phyloP scores from a whole-genome alignment of 2,329 filamentous ascomycete genomes.

The Pyrenophora seminiperda region DNA sequence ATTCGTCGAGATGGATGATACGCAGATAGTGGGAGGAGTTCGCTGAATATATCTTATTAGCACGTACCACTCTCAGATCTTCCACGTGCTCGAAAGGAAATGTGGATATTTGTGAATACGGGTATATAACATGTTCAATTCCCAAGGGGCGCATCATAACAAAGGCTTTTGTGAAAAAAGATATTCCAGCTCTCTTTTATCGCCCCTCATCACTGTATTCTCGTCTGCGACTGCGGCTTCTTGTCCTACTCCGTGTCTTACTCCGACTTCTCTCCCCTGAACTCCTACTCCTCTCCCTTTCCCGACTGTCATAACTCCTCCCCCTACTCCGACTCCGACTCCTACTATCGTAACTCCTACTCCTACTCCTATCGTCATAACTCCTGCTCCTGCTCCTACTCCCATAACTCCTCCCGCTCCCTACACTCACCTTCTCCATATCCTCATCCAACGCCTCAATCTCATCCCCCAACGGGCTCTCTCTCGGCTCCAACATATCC shows the following conservation, averaged over 20 bases:
- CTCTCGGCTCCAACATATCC: conserved; percentile 81
- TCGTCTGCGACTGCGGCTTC: conserved; percentile 4
- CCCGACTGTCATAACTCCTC: conserved; percentile 14
- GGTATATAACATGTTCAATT: conserved; percentile 5
- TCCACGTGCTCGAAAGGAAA: too few relatives aligned
- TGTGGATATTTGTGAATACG: background rate
- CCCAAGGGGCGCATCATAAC: too few relatives aligned
- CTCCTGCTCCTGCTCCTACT: conserved; percentile 20
- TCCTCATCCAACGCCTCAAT: conserved; percentile 63
- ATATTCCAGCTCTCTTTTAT: background rate
- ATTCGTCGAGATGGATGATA: too few relatives aligned
- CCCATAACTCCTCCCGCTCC: conserved; percentile 20
- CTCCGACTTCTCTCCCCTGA: conserved; percentile 3
- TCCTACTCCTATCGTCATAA: conserved; percentile 18
- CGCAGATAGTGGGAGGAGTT: too few relatives aligned
- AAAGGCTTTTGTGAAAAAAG: background rate
- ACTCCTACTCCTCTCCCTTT: conserved; percentile 10
- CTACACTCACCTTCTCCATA: conserved; percentile 16
- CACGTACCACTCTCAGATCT: too few relatives aligned
- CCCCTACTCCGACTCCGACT: conserved; percentile 18
- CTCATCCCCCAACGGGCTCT: conserved; percentile 78
- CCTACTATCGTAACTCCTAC: conserved; percentile 25
- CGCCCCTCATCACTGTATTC: background rate
- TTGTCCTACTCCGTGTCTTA: conserved; percentile 4
- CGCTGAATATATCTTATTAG: too few relatives aligned